Evolutionary conservation across 2,329 filamentous ascomycete genomes (phyloP), one percentile per base, ranked within the genome.

Genomic region (Coniochaeta ligniaria): DNA sequence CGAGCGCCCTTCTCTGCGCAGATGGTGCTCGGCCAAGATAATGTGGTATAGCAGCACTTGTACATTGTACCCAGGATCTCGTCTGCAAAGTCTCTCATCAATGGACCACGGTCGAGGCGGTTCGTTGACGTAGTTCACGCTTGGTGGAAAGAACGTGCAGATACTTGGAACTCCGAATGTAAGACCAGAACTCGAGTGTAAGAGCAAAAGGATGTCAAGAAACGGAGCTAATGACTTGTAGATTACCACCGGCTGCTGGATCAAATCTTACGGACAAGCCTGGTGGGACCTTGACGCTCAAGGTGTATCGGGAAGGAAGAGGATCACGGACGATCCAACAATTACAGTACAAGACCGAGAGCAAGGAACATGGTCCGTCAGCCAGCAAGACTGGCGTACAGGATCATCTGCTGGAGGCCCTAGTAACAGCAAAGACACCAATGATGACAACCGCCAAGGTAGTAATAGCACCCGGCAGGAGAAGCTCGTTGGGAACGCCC

Each of bases 371-470:
- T n/a, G n/a, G n/a, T n/a, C n/a, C n/a, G n/a, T n/a, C n/a, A n/a
- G n/a, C n/a, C n/a, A n/a, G n/a, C n/a, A n/a, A n/a, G n/a, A n/a
- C n/a, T n/a, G n/a, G n/a, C n/a, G n/a, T n/a, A n/a, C 47, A 52
- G 22, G 4, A 57, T 43, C 76, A 84, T 70, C 82, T 75, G 74
- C 79, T 83, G 38, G 80, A 79, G 64, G 87, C 78, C 65, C 92
- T 86, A 63, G 91, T 87, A 69, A 99, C 85, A 47, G 92, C 87
- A 77, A 99, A 99, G 12, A 98, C 94, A 65, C 91, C 91, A 45
- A 96, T 82, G 74, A 99, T 96, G 41, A 96, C 93, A 50, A 96
- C 91, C 11, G 94, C 95, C 70, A 99, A 77, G n/a, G 93, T 93
- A 61, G 95, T 92, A 72, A 99, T 94, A 22, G 95, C 95, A 66